phyloP scores from a whole-genome alignment of 495 filamentous ascomycete genomes.

The Aspergillus olivimuriae region DNA sequence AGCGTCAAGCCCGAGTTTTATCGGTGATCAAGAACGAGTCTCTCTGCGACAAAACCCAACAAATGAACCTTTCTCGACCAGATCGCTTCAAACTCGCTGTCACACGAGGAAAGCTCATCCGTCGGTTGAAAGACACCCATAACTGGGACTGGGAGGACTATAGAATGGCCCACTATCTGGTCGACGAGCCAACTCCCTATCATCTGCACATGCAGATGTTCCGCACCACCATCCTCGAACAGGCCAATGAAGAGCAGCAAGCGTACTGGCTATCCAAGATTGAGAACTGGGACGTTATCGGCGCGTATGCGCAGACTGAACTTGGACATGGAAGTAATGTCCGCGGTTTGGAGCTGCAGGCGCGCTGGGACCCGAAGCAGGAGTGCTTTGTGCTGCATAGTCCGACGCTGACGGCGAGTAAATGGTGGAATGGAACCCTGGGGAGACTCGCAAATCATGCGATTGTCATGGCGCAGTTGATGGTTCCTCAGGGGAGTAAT shows the following conservation, averaged over 20 bases:
- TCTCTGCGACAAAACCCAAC: not conserved
- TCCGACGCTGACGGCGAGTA: constrained; percentile 40
- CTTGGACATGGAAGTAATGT: constrained; percentile 46
- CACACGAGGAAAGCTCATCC: not conserved
- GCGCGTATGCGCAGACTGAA: constrained; percentile 43
- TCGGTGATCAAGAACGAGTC: not conserved
- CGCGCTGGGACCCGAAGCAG: constrained; percentile 31
- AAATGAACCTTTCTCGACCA: not conserved
- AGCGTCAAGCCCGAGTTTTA: not conserved
- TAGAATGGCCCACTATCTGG: not conserved
- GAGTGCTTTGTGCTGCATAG: constrained; percentile 43
- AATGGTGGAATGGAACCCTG: constrained; percentile 47
- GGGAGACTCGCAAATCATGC: constrained; percentile 33
- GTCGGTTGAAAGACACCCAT: not conserved
- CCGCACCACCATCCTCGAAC: constrained; percentile 35
- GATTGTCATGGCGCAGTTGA: constrained; percentile 3
- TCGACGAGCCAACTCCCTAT: constrained; percentile 2
- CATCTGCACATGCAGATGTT: constrained; percentile 29
- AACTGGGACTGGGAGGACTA: not conserved
- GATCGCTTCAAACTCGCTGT: not conserved
- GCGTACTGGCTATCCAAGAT: constrained; percentile 41
- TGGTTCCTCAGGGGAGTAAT: not conserved
- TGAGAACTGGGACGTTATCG: constrained; percentile 36
- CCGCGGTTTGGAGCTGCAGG: constrained; percentile 38
- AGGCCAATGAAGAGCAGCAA: constrained; percentile 37